phyloP scores from a whole-genome alignment of 768 basidiomycete species.

The Mycena metata region DNA sequence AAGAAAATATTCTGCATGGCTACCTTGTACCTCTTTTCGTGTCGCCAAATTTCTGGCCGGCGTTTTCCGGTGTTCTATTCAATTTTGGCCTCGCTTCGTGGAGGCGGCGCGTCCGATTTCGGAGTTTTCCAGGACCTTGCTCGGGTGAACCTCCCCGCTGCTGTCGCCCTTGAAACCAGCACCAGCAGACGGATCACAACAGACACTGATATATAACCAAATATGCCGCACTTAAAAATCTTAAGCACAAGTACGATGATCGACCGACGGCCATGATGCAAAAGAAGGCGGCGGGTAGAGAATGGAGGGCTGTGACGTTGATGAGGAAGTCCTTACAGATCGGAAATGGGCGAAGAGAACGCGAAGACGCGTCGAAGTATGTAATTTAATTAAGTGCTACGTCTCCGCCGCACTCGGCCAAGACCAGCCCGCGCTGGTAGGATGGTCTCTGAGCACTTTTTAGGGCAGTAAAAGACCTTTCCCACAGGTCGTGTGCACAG shows the following conservation, averaged over 20 bases:
- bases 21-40: not conserved
- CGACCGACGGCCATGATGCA: constrained; percentile 24
- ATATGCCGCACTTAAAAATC: constrained; percentile 4
- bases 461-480: not conserved
- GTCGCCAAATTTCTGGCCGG: constrained; percentile 1
- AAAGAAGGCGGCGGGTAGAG: constrained; percentile 25
- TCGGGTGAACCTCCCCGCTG: constrained; percentile 19
- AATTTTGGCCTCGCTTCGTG: constrained; percentile 1
- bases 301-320: constrained; percentile 13
- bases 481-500: not conserved
- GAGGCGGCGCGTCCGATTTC: constrained; percentile 17
- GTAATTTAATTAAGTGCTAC: constrained; percentile 18
- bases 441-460: not conserved
- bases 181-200: constrained; percentile 20
- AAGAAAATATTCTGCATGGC: not conserved
- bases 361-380: constrained; percentile 7
- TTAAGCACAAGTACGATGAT: constrained; percentile 16
- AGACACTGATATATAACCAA: not conserved
- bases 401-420: constrained; percentile 21
- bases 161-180: constrained; percentile 23
- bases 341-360: constrained; percentile 17
- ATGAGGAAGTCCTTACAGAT: constrained; percentile 5
- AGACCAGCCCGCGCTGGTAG: no score
- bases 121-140: constrained; percentile 11
- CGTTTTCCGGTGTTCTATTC: constrained; percentile 1